These are phyloP conservation scores for Metarhizium album DNA, from an alignment of 2,329 filamentous ascomycete species.

Conservation along the genomic window DNA sequence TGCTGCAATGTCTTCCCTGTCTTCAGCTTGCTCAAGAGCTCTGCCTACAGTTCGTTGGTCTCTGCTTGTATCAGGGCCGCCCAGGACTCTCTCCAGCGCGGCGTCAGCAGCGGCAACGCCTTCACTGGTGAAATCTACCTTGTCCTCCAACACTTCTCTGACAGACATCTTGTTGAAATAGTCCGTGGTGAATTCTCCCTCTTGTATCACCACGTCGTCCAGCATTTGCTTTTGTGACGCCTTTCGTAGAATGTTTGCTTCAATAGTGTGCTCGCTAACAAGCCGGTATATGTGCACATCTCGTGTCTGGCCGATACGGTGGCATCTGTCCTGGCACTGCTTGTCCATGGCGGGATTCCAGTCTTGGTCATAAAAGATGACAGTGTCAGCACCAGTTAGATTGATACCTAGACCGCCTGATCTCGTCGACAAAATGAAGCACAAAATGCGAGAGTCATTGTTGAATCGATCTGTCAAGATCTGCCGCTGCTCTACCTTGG, in stretches of 20 bases:
- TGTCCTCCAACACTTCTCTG: constrained; percentile 55
- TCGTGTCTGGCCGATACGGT: constrained; percentile 93
- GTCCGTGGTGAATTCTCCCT: constrained; percentile 95
- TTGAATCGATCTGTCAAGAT: constrained; percentile 97
- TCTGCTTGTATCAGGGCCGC: constrained; percentile 48
- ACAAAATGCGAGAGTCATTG: constrained; percentile 80
- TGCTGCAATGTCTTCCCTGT: constrained; percentile 81
- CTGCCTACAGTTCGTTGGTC: constrained; percentile 54
- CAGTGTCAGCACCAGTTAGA: constrained; percentile 88
- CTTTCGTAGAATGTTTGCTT: constrained; percentile 94
- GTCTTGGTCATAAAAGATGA: constrained; percentile 98
- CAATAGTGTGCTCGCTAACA: constrained; percentile 87
- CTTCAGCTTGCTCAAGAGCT: constrained; percentile 81
- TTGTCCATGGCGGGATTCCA: constrained; percentile 99
- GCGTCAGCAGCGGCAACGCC: constrained; percentile 63
- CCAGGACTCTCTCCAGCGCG: constrained; percentile 79
- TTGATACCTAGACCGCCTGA: constrained; percentile 95
- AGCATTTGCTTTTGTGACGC: constrained; percentile 96
- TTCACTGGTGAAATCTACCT: constrained; percentile 35
- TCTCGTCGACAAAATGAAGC: constrained; percentile 89
- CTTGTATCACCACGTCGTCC: constrained; percentile 96
- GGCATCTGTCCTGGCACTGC: constrained; percentile 94
- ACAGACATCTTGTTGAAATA: constrained; percentile 77
- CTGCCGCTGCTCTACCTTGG: constrained; percentile 90
- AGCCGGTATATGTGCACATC: constrained; percentile 98